Evolutionary conservation across 495 filamentous ascomycete species (phyloP).

Genomic region (Podospora tetraspora): DNA sequence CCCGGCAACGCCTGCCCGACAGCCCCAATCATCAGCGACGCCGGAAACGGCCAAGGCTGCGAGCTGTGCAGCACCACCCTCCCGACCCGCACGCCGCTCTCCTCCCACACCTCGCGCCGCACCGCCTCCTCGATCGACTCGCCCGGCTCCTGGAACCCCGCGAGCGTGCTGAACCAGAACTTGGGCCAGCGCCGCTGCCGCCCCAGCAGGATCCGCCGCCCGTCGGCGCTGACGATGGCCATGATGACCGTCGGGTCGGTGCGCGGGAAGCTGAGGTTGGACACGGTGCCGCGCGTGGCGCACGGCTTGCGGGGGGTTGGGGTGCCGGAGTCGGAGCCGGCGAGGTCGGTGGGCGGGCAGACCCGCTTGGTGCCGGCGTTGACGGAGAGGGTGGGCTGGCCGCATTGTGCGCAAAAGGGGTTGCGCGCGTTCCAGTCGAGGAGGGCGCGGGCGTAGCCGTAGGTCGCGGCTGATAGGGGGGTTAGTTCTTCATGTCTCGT

Average conservation of each 20-base stretch:
- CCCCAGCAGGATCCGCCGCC: constrained; percentile 72
- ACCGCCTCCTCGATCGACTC: constrained; percentile 95
- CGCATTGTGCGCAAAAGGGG: constrained; percentile 85
- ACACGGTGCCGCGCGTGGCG: constrained; percentile 66
- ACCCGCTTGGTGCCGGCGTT: constrained; percentile 87
- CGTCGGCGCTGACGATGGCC: constrained; percentile 74
- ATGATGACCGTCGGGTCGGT: constrained; percentile 96
- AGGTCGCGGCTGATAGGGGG: constrained; percentile 67
- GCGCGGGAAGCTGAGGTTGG: constrained; percentile 85
- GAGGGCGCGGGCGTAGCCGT: constrained; percentile 83
- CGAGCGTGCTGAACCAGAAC: constrained; percentile 82
- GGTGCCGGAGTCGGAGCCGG: constrained; percentile 25
- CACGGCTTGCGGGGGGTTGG: constrained; percentile 59
- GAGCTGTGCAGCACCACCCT: constrained; percentile 87
- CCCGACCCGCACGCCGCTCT: constrained; percentile 77
- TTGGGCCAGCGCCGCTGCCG: constrained; percentile 78
- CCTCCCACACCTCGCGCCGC: constrained; percentile 92
- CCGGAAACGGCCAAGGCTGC: constrained; percentile 66
- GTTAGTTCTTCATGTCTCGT: neutral
- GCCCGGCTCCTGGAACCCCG: constrained; percentile 91
- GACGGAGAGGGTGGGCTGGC: constrained; percentile 73
- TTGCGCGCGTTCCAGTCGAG: constrained; percentile 94
- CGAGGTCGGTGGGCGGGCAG: constrained; percentile 74
- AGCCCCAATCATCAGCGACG: constrained; percentile 91
- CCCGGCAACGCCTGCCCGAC: constrained; percentile 75